Percentiles rank a stretch among this genome's conserved stretches.
Evolutionary conservation across 345 rosid species (phyloP).

Genomic region (Aquilaria sinensis): DNA sequence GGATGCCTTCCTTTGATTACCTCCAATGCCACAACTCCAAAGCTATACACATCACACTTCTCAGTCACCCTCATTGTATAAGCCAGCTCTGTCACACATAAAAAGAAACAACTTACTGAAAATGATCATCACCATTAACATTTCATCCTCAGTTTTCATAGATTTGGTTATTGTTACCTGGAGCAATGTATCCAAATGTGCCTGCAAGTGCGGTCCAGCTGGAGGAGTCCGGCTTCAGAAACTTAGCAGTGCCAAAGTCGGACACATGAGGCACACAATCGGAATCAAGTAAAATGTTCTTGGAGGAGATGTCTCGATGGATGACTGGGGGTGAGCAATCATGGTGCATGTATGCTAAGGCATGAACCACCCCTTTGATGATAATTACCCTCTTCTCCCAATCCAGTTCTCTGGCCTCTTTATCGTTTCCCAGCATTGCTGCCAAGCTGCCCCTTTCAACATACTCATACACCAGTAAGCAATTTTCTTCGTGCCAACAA

Average conservation of each 20-base stretch:
- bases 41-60: slow-evolving; percentile 12
- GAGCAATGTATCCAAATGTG: slow-evolving; percentile 11
- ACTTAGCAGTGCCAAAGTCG: slow-evolving; percentile 4
- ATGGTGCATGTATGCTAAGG: slow-evolving; percentile 6
- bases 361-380: slow-evolving; percentile 5
- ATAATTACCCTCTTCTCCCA: not conserved
- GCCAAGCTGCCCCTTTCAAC: slow-evolving; percentile 1
- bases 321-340: slow-evolving; percentile 7
- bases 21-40: slow-evolving; percentile 3
- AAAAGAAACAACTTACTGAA: not conserved
- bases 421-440: not conserved
- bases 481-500: not conserved
- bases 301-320: slow-evolving; percentile 17
- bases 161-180: slow-evolving; percentile 11
- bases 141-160: not conserved
- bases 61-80: slow-evolving; percentile 10
- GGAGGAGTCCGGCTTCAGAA: slow-evolving; percentile 22
- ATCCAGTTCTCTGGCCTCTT: not conserved
- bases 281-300: slow-evolving; percentile 9
- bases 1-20: slow-evolving; percentile 17
- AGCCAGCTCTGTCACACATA: slow-evolving; percentile 20
- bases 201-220: slow-evolving; percentile 5
- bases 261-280: slow-evolving; percentile 9
- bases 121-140: not conserved
- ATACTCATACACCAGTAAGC: not conserved